Base-by-base conservation (phyloP, 2,329 filamentous ascomycete genomes). In the Clarireedia sp. region DNA sequence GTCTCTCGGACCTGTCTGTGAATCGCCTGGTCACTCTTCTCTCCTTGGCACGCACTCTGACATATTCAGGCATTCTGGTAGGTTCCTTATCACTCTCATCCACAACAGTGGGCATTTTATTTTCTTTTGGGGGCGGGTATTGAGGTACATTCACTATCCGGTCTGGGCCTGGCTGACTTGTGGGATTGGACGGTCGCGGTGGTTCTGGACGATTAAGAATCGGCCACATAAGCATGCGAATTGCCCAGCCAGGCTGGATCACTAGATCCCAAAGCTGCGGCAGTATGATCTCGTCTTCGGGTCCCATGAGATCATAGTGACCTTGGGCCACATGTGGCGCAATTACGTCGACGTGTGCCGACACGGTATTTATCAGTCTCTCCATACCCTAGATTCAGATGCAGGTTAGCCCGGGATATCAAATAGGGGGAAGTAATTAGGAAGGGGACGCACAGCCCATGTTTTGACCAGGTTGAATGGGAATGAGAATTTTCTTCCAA, bases 401-500 rank as follows among this genome's bases (percentile, higher is more conserved):
- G 2, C 12, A 5, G 17, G 12, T 44, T 23, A 44, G 41, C 21
- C 41, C 8, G 58, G 70, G 60, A 72, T 61, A 19, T 48, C 7
- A 44, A n/a, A 57, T 16, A 17, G 33, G 7, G n/a, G 6, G n/a
- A 17, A 41, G 8, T n/a, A 19, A 1, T 17, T 19, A 40, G 8
- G 16, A 4, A 12, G n/a, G 36, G 8, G 5, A 33, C 51, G 7
- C 81, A 91, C 88, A 75, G 78, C 75, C 90, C 90, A 95, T 3
- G 85, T 92, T 65, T 84, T 82, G 70, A 90, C 96, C 26, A 95
- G 71, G 60, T 91, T 82, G 72, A 86, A 96, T 1, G 91, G 91
- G 67, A 96, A 95, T 71, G 82, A 92, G 70, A 95, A 96, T 70
- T 95, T 95, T 62, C 91, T 81, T 33, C 89, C 89, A 16, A 96